These are phyloP conservation scores for Zarea fungicola DNA, from an alignment of 2,329 filamentous ascomycete species.

Conservation along the genomic window DNA sequence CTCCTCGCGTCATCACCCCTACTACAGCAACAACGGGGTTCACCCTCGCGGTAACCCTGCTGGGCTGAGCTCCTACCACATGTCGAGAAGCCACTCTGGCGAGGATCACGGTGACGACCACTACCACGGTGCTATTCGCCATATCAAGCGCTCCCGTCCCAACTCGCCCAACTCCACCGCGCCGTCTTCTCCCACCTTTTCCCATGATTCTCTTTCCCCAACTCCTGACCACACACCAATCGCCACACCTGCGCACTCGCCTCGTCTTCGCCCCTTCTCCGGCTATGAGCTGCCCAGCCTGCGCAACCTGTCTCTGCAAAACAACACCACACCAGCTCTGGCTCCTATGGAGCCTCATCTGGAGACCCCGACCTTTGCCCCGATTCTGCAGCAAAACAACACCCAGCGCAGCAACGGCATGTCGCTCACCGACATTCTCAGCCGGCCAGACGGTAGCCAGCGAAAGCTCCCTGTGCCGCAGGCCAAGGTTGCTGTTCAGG, in stretches of 20 bases:
- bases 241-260: constrained; percentile 91
- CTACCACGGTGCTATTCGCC: constrained; percentile 62
- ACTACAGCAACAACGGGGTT: constrained; percentile 45
- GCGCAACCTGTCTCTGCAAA: constrained; percentile 54
- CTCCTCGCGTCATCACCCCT: constrained; percentile 47
- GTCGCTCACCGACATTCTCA: constrained; percentile 89
- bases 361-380: constrained; percentile 38
- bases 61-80: constrained; percentile 82
- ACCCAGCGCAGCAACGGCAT: constrained; percentile 57
- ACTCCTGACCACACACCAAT: constrained; percentile 99
- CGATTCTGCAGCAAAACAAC: constrained; percentile 41
- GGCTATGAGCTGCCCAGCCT: constrained; percentile 80
- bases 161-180: constrained; percentile 94
- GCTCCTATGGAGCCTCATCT: constrained; percentile 55
- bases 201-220: constrained; percentile 89
- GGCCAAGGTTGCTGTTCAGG: constrained; percentile 80
- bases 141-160: constrained; percentile 82
- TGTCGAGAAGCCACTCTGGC: constrained; percentile 83
- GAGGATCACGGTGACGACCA: constrained; percentile 74
- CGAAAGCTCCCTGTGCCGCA: constrained; percentile 88
- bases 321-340: constrained; percentile 50
- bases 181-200: constrained; percentile 93
- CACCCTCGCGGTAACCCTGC: constrained; percentile 60
- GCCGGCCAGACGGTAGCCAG: constrained; percentile 77
- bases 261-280: constrained; percentile 76